Evolutionary conservation across 2,329 filamentous ascomycete genomes (phyloP).

Genomic region (Aspergillus udagawae): DNA sequence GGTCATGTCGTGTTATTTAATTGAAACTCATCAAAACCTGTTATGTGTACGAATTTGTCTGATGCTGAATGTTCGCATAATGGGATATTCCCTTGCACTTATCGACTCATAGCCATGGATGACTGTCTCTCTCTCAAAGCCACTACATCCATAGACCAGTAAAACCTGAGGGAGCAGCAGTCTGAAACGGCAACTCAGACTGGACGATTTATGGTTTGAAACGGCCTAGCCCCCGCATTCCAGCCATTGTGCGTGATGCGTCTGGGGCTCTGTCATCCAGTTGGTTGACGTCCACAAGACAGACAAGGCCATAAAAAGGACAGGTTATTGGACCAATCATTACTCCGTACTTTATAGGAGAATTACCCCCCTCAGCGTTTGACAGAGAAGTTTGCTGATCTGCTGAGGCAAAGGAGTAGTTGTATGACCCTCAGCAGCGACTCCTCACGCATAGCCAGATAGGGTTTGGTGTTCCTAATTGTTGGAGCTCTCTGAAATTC

Average conservation of each 20-base stretch:
- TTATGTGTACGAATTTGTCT: not conserved
- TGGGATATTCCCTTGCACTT: not conserved
- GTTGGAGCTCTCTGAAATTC: not conserved
- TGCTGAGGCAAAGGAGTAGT: not conserved
- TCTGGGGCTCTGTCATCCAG: not conserved
- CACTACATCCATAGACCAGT: not conserved
- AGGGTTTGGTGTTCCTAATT: not conserved
- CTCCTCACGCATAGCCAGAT: not conserved
- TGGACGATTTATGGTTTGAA: slow-evolving; percentile 1
- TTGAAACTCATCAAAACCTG: not conserved
- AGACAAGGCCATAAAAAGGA: not conserved
- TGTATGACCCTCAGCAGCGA: not conserved
- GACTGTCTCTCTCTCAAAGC: not conserved
- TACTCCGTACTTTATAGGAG: not conserved
- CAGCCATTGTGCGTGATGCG: not conserved
- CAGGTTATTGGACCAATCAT: not conserved
- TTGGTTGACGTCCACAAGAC: not conserved
- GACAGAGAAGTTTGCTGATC: not conserved
- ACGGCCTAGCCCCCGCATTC: slow-evolving; percentile 4
- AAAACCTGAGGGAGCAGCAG: not conserved
- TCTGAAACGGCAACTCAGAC: not conserved
- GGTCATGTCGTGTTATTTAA: not conserved
- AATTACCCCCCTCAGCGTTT: not conserved
- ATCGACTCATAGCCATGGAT: not conserved
- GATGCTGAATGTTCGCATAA: not conserved